Evolutionary conservation across 163 green algal genomes (phyloP), one percentile per base, ranked within the genome.

Genomic region (Trebouxiophyceae sp.): DNA sequence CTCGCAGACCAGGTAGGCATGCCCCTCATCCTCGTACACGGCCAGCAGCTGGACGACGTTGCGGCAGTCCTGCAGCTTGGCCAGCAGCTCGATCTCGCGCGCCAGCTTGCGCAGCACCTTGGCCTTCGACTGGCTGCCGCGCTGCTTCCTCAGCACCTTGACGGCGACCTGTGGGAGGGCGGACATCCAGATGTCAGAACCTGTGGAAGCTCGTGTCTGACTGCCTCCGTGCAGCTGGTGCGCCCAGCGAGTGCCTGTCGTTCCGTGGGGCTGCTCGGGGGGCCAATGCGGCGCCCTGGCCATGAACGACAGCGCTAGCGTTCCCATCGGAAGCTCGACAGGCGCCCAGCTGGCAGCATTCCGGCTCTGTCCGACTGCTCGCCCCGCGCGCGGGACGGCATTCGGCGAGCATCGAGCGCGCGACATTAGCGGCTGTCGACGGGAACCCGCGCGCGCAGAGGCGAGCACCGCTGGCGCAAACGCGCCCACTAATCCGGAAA

Each of bases 91-190:
- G 7, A 81, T 68, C 65, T 91, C 85, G 7, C 77, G 77, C 29
- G 62, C 57, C n/a, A 91, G 66, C 77, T 91, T 91, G 60, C 83
- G 63, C n/a, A 85, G 29, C 0, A 77, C 83, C 63, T 75, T 79
- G 24, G 83, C 77, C 6, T 55, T 68, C 0, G 74, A 73, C n/a
- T 88, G 77, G 63, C 81, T 83, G 26, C 74, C 81, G 1, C 84
- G 66, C 46, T 80, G 70, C 60, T 83, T 82, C 2, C 70, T 68
- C 71, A 88, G 75, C 5, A 81, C 67, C 61, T 88, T 88, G 3
- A 87, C 65, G 23, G 81, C 81, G 19, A 85, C 75, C 63, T 77
- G 34, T 27, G 19, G 39, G 39, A n/a, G 39, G 39, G 19, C 12
- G 39, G 12, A 50, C 12, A 16, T 50, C 12, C 39, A n/a, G 12